A percentile compares a stretch with the other conserved stretches of the same genome.
Conservation (phyloP, 2,329 filamentous ascomycete species). For the Penicillium sp. region DNA sequence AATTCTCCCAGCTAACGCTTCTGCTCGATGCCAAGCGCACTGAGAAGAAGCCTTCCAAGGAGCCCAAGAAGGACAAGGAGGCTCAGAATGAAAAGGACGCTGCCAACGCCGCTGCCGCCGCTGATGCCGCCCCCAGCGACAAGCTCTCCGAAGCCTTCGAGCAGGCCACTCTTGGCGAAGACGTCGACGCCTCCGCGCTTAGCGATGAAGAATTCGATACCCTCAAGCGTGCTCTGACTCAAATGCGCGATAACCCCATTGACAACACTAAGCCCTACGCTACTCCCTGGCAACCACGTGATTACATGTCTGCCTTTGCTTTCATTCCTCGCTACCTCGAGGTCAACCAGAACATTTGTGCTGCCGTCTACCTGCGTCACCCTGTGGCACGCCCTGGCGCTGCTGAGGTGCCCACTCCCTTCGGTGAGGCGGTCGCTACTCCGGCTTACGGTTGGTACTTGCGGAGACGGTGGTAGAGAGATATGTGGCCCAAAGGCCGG, state of each 20-base stretch:
- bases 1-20: slow-evolving; percentile 56
- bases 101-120: slow-evolving; percentile 14
- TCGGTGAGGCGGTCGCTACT: slow-evolving; percentile 68
- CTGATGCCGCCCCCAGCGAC: slow-evolving; percentile 23
- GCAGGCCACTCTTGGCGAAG: slow-evolving; percentile 31
- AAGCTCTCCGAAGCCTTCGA: slow-evolving; percentile 39
- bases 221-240: slow-evolving; percentile 59
- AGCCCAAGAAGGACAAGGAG: slow-evolving; percentile 20
- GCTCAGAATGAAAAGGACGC: slow-evolving; percentile 5
- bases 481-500: slow-evolving; percentile 4
- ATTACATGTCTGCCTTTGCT: slow-evolving; percentile 88
- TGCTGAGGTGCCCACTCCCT: slow-evolving; percentile 85
- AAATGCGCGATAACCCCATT: slow-evolving; percentile 72
- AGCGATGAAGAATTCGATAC: slow-evolving; percentile 51
- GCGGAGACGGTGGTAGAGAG: slow-evolving; percentile 65
- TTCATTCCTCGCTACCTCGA: slow-evolving; percentile 95
- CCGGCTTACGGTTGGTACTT: slow-evolving; percentile 95
- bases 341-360: slow-evolving; percentile 96
- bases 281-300: slow-evolving; percentile 85
- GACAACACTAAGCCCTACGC: slow-evolving; percentile 80
- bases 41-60: slow-evolving; percentile 25
- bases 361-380: slow-evolving; percentile 91
- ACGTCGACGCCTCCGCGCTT: slow-evolving; percentile 49
- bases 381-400: slow-evolving; percentile 82
- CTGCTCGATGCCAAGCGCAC: slow-evolving; percentile 48